Conservation (phyloP, 2,329 filamentous ascomycete species). For the Fusarium neocosmosporiellum region DNA sequence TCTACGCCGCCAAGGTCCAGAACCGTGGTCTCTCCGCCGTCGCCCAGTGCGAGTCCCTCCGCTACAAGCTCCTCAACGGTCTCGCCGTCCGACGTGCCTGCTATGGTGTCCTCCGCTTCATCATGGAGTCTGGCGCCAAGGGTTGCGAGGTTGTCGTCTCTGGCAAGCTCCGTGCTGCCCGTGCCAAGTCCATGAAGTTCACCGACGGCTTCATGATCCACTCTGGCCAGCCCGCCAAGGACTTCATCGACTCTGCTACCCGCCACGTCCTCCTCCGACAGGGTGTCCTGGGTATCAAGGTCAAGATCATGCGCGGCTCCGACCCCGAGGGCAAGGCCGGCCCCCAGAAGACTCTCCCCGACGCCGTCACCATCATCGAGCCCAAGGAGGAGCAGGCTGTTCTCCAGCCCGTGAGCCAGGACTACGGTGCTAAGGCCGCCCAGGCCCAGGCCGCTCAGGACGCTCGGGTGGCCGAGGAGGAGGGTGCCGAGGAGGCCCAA, state of each 20-base stretch:
- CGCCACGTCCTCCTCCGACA: conserved; percentile 99
- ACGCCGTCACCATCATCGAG: conserved; percentile 99
- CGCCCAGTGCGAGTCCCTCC: conserved; percentile 99
- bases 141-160: conserved; percentile 99
- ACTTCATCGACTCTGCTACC: conserved; percentile 99
- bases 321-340: conserved; percentile 99
- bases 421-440: conserved; percentile 94
- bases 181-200: conserved; percentile 99
- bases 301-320: conserved; percentile 99
- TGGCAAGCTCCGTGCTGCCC: conserved; percentile 97
- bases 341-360: conserved; percentile 95
- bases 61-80: conserved; percentile 99
- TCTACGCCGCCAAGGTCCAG: conserved; percentile 99
- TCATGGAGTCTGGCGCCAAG: conserved; percentile 99
- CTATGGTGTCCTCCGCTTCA: conserved; percentile 99
- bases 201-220: conserved; percentile 99
- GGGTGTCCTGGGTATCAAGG: conserved; percentile 99
- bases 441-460: conserved; percentile 73
- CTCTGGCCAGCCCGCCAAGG: conserved; percentile 99
- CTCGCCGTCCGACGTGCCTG: conserved; percentile 98
- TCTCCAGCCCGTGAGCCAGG: conserved; percentile 94
- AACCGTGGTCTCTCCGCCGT: conserved; percentile 99
- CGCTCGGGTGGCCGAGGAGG: conserved; percentile 69
- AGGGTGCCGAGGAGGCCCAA: conserved; percentile 66
- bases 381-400: conserved; percentile 99